A percentile compares a stretch with the other conserved stretches of the same genome.
Conservation (phyloP, 2,329 filamentous ascomycete genomes). For the Diplodia intermedia region DNA sequence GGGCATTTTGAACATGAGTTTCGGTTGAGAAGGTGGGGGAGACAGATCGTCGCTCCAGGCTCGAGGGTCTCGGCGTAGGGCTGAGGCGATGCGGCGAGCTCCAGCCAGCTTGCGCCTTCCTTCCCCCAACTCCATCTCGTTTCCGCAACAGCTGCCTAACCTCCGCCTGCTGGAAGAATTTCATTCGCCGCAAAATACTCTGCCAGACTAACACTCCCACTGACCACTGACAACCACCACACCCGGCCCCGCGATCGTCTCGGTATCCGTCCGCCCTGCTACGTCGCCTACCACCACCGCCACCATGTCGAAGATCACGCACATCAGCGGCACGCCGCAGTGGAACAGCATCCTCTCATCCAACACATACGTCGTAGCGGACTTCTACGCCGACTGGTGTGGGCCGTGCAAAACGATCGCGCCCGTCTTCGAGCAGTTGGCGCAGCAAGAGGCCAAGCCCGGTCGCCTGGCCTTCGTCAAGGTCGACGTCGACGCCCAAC, state of each 20-base stretch:
- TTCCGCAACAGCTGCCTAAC: slow-evolving; percentile 17
- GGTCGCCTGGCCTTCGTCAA: slow-evolving; percentile 60
- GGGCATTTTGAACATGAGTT: neutral
- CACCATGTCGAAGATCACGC: slow-evolving; percentile 43
- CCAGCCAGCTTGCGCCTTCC: slow-evolving; percentile 22
- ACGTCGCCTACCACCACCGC: neutral
- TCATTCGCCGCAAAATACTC: neutral
- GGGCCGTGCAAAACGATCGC: slow-evolving; percentile 64
- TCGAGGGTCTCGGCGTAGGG: slow-evolving; percentile 7
- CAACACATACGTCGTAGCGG: slow-evolving; percentile 54
- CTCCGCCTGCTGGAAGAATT: neutral
- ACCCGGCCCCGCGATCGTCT: neutral
- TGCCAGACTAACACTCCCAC: neutral
- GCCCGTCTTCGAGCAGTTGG: slow-evolving; percentile 60
- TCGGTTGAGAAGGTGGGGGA: neutral
- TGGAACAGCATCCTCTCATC: slow-evolving; percentile 46
- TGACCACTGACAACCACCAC: neutral
- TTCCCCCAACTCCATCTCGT: slow-evolving; percentile 16
- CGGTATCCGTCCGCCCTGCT: neutral
- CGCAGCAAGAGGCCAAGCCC: slow-evolving; percentile 56
- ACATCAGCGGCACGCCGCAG: slow-evolving; percentile 45
- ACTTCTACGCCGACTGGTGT: slow-evolving; percentile 64
- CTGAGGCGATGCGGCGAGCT: slow-evolving; percentile 22
- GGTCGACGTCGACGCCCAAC: slow-evolving; percentile 62
- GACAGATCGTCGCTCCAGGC: neutral